These are phyloP conservation scores for Pichia manshurica DNA, from an alignment of 805 yeast genomes.

Conservation along the genomic window DNA sequence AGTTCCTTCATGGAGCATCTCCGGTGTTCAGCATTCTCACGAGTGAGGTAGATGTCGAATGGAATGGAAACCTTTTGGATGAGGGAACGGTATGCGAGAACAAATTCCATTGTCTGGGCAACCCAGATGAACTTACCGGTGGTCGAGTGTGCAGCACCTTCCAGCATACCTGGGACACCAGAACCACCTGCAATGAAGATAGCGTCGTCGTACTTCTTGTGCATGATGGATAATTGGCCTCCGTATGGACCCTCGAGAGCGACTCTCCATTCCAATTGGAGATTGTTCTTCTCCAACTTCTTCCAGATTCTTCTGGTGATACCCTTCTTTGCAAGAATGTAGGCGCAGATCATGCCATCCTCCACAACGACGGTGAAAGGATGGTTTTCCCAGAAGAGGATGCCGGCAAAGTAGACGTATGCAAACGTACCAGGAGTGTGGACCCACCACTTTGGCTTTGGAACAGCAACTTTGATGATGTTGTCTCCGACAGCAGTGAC, in stretches of 20 bases:
- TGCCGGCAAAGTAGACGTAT: slow-evolving; percentile 49
- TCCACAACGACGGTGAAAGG: slow-evolving; percentile 54
- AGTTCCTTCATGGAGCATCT: background rate
- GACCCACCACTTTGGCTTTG: slow-evolving; percentile 45
- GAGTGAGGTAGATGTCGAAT: slow-evolving; percentile 35
- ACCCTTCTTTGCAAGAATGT: slow-evolving; percentile 47
- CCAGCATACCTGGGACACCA: slow-evolving; percentile 57
- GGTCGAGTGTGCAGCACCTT: slow-evolving; percentile 32
- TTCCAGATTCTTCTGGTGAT: slow-evolving; percentile 39
- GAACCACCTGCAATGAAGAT: slow-evolving; percentile 64
- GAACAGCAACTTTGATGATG: slow-evolving; percentile 8
- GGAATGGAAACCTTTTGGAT: slow-evolving; percentile 26
- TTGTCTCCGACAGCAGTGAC: slow-evolving; percentile 9
- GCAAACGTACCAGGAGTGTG: slow-evolving; percentile 53
- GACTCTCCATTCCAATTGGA: slow-evolving; percentile 20
- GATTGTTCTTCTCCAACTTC: slow-evolving; percentile 19
- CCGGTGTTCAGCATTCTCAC: slow-evolving; percentile 16
- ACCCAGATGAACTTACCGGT: slow-evolving; percentile 53
- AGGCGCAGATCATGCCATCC: slow-evolving; percentile 33
- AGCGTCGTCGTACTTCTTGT: slow-evolving; percentile 43
- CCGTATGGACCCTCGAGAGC: slow-evolving; percentile 63
- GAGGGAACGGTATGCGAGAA: slow-evolving; percentile 36
- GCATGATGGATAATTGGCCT: slow-evolving; percentile 43
- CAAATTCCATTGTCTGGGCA: slow-evolving; percentile 42
- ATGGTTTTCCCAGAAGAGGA: slow-evolving; percentile 62